Percentiles rank a stretch among this genome's conserved stretches.
Conservation (phyloP, 2,329 filamentous ascomycete species). For the Beauveria medogensis region DNA sequence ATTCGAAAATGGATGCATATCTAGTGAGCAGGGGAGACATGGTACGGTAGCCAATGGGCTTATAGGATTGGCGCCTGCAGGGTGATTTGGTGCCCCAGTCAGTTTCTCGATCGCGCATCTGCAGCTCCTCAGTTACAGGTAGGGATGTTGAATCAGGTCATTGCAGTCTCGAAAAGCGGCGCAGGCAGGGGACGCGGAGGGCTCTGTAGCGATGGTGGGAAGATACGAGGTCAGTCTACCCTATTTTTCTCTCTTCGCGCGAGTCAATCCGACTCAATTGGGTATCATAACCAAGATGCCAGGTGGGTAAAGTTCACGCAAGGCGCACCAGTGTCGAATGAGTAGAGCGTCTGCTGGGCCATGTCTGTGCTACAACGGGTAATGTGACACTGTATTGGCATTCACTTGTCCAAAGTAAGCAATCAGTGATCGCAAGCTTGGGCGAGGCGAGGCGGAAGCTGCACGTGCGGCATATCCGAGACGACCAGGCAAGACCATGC, state of each 20-base stretch:
- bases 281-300: not conserved
- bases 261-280: not conserved
- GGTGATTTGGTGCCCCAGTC: not conserved
- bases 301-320: not conserved
- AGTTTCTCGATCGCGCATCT: not conserved
- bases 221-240: not conserved
- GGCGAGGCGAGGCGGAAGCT: not conserved
- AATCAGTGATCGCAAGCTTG: not conserved
- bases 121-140: not conserved
- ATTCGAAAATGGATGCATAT: slow-evolving; percentile 5
- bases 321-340: not conserved
- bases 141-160: not conserved
- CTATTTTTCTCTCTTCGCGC: not conserved
- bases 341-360: not conserved
- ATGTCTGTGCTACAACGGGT: not conserved
- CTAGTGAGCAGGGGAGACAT: not conserved
- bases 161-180: not conserved
- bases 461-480: not conserved
- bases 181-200: not conserved
- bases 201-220: not conserved
- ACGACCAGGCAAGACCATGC: not conserved
- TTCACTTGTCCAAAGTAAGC: not conserved
- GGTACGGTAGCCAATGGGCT: not conserved
- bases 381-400: not conserved
- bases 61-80: not conserved